Conservation (phyloP, 306 rosid genomes). For the Inga oerstediana region DNA sequence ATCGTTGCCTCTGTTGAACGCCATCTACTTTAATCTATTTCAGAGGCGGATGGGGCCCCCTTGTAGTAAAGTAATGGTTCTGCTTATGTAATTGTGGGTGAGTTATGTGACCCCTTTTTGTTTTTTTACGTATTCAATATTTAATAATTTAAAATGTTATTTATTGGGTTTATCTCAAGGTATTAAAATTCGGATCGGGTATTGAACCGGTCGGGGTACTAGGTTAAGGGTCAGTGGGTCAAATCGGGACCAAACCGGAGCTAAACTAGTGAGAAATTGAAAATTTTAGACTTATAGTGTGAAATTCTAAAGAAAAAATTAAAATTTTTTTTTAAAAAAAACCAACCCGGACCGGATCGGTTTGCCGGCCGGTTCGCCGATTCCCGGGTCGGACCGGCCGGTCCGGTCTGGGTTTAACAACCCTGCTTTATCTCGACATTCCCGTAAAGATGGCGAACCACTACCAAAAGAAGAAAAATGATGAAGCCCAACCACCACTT, state of each 20-base stretch:
- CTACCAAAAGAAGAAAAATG: not conserved
- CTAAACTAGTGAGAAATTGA: too few species aligned
- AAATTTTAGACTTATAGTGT: too few species aligned
- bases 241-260: too few species aligned
- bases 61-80: conserved; percentile 10
- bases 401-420: too few species aligned
- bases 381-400: too few species aligned
- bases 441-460: not conserved
- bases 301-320: too few species aligned
- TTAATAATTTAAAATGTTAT: not conserved
- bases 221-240: too few species aligned
- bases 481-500: not conserved
- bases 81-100: not conserved
- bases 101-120: not conserved
- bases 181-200: too few species aligned
- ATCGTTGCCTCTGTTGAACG: conserved; percentile 32
- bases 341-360: too few species aligned
- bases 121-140: not conserved
- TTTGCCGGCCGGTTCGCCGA: too few species aligned
- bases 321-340: too few species aligned
- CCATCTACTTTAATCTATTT: conserved; percentile 4
- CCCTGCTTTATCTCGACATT: not conserved
- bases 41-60: conserved; percentile 16
- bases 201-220: too few species aligned
- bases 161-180: not conserved